Evolutionary conservation across 805 yeast species (phyloP), one percentile per base, ranked within the genome.

Genomic region (Huiozyma naganishii): DNA sequence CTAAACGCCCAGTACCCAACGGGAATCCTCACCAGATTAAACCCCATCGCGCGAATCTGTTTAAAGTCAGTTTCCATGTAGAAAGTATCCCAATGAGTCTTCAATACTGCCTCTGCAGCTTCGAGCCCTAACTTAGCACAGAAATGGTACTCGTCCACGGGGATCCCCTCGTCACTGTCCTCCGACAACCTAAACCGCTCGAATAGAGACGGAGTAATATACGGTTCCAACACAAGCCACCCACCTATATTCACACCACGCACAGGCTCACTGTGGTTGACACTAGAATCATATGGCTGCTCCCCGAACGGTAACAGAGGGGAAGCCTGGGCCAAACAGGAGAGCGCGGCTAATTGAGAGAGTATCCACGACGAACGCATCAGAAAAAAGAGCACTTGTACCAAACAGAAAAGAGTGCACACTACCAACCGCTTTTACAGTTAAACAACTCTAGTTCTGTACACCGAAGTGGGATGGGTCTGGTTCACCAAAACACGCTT

Each of bases 1-100:
- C 71, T 58, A 61, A 84, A 86, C 7, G 95, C 95, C 97, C 97
- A 90, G 67, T 89, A 89, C 8, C 96, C 96, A 44, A 89, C 76
- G 38, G 97, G 97, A 47, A 89, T 81, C 56, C 97, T 77, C 17
- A 87, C 95, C 51, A 81, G 70, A 64, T 89, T 90, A 50, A 89
- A 70, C 1, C 95, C 95, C 44, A 69, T 69, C 9, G 53, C 55
- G 5, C 71, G 70, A 42, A 89, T 84, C 43, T 68, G 58, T 41
- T 63, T 51, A 54, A 90, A 80, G 61, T 89, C 96, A 23, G 61
- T 55, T 62, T 83, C 95, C 7, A 80, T 79, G 59, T 77, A 74
- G 78, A 83, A 89, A 11, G 83, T 67, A 39, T 68, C 59, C 95
- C 96, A 89, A 66, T 89, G 97, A 32, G 71, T 54, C 36, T 72